Base-by-base conservation (phyloP, 768 basidiomycete species). In the Mycena capillaripes region DNA sequence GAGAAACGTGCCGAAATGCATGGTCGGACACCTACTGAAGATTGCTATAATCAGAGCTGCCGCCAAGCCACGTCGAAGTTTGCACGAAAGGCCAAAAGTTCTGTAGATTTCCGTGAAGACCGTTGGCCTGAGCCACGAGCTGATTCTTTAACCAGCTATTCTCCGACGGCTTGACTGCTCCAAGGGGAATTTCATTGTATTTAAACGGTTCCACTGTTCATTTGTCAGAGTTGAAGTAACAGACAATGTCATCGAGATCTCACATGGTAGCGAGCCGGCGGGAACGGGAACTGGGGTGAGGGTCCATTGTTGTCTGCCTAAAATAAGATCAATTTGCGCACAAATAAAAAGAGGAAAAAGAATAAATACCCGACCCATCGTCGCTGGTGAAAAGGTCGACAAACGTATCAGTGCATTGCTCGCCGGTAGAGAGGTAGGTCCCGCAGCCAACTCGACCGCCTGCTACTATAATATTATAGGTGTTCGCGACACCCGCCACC, bases 291-390 rank as follows among this genome's bases (percentile, higher is more conserved):
- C 38, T 10, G 72, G 67, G 12, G 63, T 66, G 8, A 73, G 57
- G 23, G 72, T 73, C 72, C 72, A 73, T 25, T 59, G 67, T 40
- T 73, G 72, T 53, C 72, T 46, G n/a, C 72, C 66, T 72, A 25
- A 2, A 34, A 19, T 34, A 10, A 25, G 19, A 46, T 56, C 17
- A 64, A 27, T 32, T 19, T 53, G 55, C n/a, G n/a, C n/a, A n/a
- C n/a, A 12, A 25, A 27, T 8, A 46, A 56, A 55, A 30, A 5
- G 2, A 11, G 29, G 55, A 16, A 7, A 7, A 29, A 68, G 11
- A 42, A 42, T 7, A 30, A 42, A 34, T 29, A 66, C 71, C 72
- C 16, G 72, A 73, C 4, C 72, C 67, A 66, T 73, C 72, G 36
- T 73, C 72, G 27, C 67, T 61, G 3, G 72, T 73, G 30, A 14